phyloP scores from a whole-genome alignment of 495 filamentous ascomycete genomes.

The Xylaria scruposa region DNA sequence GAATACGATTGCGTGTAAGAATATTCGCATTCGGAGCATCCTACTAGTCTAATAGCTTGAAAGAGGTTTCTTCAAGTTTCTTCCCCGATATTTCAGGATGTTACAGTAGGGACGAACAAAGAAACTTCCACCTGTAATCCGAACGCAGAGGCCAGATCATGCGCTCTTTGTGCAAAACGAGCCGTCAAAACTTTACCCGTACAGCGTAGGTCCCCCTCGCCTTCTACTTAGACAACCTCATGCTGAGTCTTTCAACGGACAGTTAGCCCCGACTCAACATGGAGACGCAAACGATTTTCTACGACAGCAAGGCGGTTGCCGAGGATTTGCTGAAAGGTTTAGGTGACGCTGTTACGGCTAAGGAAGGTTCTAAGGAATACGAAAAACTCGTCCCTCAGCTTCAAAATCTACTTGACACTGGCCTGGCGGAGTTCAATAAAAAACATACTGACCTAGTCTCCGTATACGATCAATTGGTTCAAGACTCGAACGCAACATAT shows the following conservation, averaged over 20 bases:
- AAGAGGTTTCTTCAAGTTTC: background rate
- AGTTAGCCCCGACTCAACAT: slow-evolving; percentile 8
- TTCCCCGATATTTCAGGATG: background rate
- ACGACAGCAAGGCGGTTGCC: background rate
- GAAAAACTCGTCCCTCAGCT: background rate
- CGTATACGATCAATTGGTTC: background rate
- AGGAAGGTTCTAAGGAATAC: no score
- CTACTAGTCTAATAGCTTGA: background rate
- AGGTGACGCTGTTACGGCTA: background rate
- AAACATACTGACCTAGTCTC: background rate
- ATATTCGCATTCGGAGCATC: slow-evolving; percentile 8
- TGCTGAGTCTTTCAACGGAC: background rate
- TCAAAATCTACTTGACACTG: background rate
- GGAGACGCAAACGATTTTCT: background rate
- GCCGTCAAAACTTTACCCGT: slow-evolving; percentile 19
- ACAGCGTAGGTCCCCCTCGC: background rate
- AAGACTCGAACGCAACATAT: background rate
- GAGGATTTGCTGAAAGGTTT: background rate
- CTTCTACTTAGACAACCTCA: background rate
- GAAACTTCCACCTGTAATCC: background rate
- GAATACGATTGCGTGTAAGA: slow-evolving; percentile 5
- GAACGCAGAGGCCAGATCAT: slow-evolving; percentile 7
- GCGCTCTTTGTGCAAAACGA: slow-evolving; percentile 15
- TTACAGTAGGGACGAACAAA: slow-evolving; percentile 12
- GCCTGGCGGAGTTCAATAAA: background rate